These are phyloP conservation scores for Amaranthus hypochondriacus DNA, from an alignment of 148 eudicot genomes.

Conservation along the genomic window DNA sequence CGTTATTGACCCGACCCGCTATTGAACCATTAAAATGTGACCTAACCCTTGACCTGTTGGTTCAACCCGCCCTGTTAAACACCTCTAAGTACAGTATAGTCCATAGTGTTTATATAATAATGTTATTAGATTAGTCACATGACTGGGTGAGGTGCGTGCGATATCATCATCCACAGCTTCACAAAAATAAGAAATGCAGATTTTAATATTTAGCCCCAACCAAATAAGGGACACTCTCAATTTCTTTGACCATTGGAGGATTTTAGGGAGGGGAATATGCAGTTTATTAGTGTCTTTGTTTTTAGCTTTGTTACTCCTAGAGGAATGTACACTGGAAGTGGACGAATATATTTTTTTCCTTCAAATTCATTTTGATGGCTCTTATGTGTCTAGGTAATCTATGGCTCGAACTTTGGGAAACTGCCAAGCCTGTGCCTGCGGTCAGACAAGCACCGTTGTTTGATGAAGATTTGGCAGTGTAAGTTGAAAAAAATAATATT, in stretches of 20 bases:
- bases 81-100: too few species aligned
- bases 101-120: too few species aligned
- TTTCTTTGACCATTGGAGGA: background rate
- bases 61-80: too few species aligned
- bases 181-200: too few species aligned
- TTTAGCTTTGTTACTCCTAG: background rate
- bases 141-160: too few species aligned
- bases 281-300: background rate
- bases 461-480: slow-evolving; percentile 94
- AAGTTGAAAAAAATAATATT: slow-evolving; percentile 25
- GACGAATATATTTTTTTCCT: background rate
- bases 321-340: background rate
- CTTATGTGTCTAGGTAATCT: slow-evolving; percentile 58
- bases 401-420: slow-evolving; percentile 97
- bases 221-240: background rate
- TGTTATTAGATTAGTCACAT: too few species aligned
- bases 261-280: background rate
- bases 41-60: too few species aligned
- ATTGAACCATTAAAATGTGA: too few species aligned
- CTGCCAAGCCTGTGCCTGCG: slow-evolving; percentile 90
- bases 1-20: too few species aligned
- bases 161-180: too few species aligned
- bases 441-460: slow-evolving; percentile 86
- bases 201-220: too few species aligned
- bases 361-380: background rate